Base-by-base conservation (phyloP, 2,329 filamentous ascomycete species). In the Dactylella cylindrospora region DNA sequence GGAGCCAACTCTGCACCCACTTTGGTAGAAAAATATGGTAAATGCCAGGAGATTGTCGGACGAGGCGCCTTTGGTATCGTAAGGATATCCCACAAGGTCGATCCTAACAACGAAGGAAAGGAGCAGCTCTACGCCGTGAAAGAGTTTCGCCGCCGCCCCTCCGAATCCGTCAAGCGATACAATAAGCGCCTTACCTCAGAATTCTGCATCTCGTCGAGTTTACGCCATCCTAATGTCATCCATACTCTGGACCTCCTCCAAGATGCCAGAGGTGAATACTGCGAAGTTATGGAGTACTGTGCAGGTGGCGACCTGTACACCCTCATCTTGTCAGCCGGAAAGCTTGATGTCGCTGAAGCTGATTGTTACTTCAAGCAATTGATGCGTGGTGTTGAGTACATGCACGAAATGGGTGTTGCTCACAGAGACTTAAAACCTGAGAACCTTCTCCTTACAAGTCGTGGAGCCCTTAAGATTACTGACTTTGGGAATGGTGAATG, bases 341-440 rank as follows among this genome's bases (percentile, higher is more conserved):
- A 95, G 74, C 83, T 98, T 15, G 90, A 93, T 72, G 88, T 94
- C 23, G 79, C 83, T 62, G 93, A 98, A 74, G 91, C 93, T 61
- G 93, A 98, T 73, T 98, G 93, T 75, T 94, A 93, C 73, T 98
- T 98, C 79, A 95, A 97, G 76, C 93, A 98, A 74, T 84, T 97
- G 74, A 97, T 98, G 91, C 88, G 93, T 54, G 93, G 93, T 65
- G 93, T 98, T 46, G 91, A 97, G 74, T 98, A 98, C 73, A 90
- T 98, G 77, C 93, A 98, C 74, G 91, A 97, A 72, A 98, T 97
- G 93, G 93, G 93, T 53, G 93, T 98, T 20, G 91, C 93, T 9
- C 93, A 98, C 73, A 87, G 93, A 65, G 93, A 98, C 70, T 76
- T 98, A 38, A 98, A 98, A 74, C 93, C 93, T 0, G 93, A 98